A percentile compares a stretch with the other conserved stretches of the same genome.
phyloP scores from a whole-genome alignment of 192 early-diverging fungal genomes.

The Mortierella antarctica region DNA sequence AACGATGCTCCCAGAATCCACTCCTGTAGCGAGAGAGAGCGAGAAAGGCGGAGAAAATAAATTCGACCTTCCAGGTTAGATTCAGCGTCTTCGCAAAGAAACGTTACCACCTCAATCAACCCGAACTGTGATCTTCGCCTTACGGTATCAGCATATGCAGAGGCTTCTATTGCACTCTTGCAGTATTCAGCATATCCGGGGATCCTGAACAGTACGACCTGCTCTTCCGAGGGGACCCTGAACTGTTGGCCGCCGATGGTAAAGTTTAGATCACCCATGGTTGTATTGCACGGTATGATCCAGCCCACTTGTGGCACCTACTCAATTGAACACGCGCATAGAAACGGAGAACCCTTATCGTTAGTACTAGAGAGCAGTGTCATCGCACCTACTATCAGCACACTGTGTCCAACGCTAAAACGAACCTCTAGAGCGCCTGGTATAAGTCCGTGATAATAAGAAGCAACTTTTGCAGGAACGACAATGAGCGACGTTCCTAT shows the following conservation, averaged over 20 bases:
- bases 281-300: constrained; percentile 51
- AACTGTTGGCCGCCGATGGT: constrained; percentile 41
- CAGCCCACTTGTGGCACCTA: constrained; percentile 44
- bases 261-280: constrained; percentile 44
- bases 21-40: constrained; percentile 13
- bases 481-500: constrained; percentile 42
- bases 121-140: background rate
- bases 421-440: constrained; percentile 44
- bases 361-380: no score
- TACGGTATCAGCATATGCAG: constrained; percentile 20
- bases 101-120: background rate
- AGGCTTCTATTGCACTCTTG: constrained; percentile 46
- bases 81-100: background rate
- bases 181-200: constrained; percentile 52
- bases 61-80: background rate
- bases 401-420: background rate
- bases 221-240: constrained; percentile 38
- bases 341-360: background rate
- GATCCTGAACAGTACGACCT: constrained; percentile 43
- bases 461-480: constrained; percentile 29
- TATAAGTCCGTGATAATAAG: constrained; percentile 32
- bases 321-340: background rate
- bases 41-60: constrained; percentile 7
- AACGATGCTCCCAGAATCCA: constrained; percentile 48
- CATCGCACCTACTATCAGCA: no score